These are phyloP conservation scores for Colletotrichum zoysiae DNA, from an alignment of 2,329 filamentous ascomycete species.

Conservation along the genomic window DNA sequence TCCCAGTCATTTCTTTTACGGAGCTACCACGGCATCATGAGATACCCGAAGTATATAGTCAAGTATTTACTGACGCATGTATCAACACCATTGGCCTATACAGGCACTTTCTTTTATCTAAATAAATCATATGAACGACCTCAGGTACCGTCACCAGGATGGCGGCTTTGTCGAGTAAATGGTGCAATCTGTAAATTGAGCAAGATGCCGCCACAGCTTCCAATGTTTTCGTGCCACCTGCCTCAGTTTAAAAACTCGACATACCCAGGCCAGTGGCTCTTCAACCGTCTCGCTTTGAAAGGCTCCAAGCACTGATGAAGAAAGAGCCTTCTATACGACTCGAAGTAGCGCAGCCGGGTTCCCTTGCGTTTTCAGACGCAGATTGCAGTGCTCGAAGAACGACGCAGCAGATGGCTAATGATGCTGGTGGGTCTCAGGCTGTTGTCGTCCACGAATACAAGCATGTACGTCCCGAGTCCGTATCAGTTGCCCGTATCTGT, in stretches of 20 bases:
- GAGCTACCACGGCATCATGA: conserved; percentile 17
- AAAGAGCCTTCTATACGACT: background rate
- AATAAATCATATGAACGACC: background rate
- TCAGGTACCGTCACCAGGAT: too few species aligned
- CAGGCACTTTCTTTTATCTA: background rate
- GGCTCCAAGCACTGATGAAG: background rate
- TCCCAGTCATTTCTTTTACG: background rate
- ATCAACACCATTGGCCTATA: background rate
- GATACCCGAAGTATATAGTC: conserved; percentile 25
- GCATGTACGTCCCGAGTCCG: too few species aligned
- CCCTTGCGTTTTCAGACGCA: background rate
- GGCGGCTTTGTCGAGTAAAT: too few species aligned
- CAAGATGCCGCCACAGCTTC: background rate
- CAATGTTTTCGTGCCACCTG: background rate
- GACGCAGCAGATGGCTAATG: too few species aligned
- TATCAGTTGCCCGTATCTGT: background rate
- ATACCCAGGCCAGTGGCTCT: background rate
- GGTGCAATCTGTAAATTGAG: background rate
- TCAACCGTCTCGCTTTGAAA: background rate
- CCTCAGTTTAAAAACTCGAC: background rate
- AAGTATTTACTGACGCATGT: conserved; percentile 3
- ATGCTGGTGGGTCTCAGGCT: too few species aligned
- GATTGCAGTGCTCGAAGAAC: too few species aligned
- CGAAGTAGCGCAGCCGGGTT: background rate
- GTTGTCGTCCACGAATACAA: too few species aligned